Evolutionary conservation across 768 basidiomycete species (phyloP).

Genomic region (Lentinula raphanica): DNA sequence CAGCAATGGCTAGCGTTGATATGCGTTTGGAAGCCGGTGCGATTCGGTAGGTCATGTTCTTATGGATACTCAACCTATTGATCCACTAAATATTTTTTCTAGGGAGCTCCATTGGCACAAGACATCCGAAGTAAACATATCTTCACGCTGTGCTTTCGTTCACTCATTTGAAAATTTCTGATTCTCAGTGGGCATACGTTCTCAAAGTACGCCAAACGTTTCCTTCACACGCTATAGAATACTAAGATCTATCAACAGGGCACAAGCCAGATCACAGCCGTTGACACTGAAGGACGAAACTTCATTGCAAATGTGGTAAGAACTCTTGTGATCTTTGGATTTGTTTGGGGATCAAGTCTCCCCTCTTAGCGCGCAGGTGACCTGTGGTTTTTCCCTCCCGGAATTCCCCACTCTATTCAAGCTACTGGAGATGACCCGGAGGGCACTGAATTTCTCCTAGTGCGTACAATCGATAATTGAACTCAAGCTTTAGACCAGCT

Average conservation of each 20-base stretch:
- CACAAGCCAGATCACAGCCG: constrained; percentile 40
- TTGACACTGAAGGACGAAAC: constrained; percentile 44
- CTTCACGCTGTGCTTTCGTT: neutral
- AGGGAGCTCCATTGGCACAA: constrained; percentile 55
- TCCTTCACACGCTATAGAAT: neutral
- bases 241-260: constrained; percentile 26
- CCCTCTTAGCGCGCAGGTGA: constrained; percentile 35
- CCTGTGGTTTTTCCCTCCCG: constrained; percentile 55
- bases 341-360: neutral
- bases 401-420: constrained; percentile 51
- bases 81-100: neutral
- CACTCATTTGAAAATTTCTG: neutral
- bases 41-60: constrained; percentile 30
- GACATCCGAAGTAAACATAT: constrained; percentile 33
- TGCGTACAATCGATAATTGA: constrained; percentile 13
- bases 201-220: constrained; percentile 27
- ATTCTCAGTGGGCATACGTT: constrained; percentile 45
- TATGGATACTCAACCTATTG: neutral
- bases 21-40: constrained; percentile 49
- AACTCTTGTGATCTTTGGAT: constrained; percentile 1
- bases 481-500: neutral
- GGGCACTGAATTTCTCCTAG: constrained; percentile 50
- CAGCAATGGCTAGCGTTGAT: constrained; percentile 42
- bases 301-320: constrained; percentile 46
- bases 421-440: constrained; percentile 38